These are phyloP conservation scores for Zymoseptoria passerinii DNA, from an alignment of 2,329 filamentous ascomycete genomes.

Conservation along the genomic window DNA sequence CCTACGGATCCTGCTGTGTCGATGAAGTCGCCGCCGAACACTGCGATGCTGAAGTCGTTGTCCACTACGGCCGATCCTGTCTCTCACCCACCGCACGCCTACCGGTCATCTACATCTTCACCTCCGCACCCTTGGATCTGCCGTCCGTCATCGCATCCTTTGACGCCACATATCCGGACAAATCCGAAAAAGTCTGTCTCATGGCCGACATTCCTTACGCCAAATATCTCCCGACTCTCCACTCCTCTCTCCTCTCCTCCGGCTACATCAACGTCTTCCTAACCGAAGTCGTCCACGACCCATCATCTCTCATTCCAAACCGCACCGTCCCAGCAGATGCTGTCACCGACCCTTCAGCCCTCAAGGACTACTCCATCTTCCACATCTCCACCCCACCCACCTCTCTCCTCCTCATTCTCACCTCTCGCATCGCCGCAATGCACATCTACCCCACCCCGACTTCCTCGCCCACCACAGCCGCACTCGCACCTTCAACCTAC, in stretches of 20 bases:
- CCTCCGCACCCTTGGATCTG: conserved; percentile 59
- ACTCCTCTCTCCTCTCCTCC: conserved; percentile 41
- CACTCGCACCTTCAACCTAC: conserved; percentile 21
- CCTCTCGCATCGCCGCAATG: conserved; percentile 69
- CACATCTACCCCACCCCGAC: conserved; percentile 53
- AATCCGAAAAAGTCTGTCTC: conserved; percentile 58
- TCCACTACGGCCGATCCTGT: conserved; percentile 90
- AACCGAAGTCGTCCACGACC: conserved; percentile 68
- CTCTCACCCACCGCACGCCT: conserved; percentile 80
- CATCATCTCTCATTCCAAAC: conserved; percentile 75
- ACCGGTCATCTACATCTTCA: conserved; percentile 87
- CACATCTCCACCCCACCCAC: conserved; percentile 75
- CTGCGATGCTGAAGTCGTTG: conserved; percentile 77
- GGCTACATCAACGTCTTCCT: conserved; percentile 66
- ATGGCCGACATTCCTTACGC: conserved; percentile 88
- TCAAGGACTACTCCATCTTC: conserved; percentile 68
- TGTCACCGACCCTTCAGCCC: conserved; percentile 36
- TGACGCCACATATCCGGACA: conserved; percentile 58
- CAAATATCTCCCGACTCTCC: conserved; percentile 58
- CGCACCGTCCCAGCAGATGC: conserved; percentile 55
- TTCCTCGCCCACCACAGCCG: background rate
- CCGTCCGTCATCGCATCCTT: conserved; percentile 55
- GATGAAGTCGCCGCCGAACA: conserved; percentile 96
- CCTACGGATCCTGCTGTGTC: conserved; percentile 93
- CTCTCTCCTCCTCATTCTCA: conserved; percentile 77